Conservation (phyloP, 2,329 filamentous ascomycete species). For the Huntiella savannae region DNA sequence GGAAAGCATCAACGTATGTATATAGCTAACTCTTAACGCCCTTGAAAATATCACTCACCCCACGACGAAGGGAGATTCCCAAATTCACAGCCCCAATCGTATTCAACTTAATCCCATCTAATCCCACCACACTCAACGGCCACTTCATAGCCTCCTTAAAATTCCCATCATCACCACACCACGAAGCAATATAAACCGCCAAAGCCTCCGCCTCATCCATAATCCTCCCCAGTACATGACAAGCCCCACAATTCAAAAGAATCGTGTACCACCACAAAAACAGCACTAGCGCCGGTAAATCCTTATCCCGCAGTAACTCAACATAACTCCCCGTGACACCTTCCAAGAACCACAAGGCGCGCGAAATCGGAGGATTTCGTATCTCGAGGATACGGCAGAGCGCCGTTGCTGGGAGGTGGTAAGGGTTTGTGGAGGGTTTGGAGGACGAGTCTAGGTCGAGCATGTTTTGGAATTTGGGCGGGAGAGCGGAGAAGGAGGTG, state of each 20-base stretch:
- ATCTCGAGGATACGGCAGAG: slow-evolving; percentile 18
- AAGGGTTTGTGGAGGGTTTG: slow-evolving; percentile 15
- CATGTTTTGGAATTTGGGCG: no score
- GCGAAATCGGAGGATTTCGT: no score
- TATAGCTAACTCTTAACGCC: not conserved
- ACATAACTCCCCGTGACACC: slow-evolving; percentile 26
- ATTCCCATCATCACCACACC: slow-evolving; percentile 1
- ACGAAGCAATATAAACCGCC: slow-evolving; percentile 20
- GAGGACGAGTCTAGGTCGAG: no score
- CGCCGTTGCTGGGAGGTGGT: slow-evolving; percentile 19
- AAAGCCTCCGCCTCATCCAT: slow-evolving; percentile 31
- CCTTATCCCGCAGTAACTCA: slow-evolving; percentile 27
- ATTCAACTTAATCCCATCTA: not conserved
- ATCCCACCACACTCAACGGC: not conserved
- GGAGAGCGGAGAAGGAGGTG: no score
- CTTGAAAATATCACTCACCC: not conserved
- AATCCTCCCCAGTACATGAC: slow-evolving; percentile 24
- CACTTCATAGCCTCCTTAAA: slow-evolving; percentile 5
- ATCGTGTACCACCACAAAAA: slow-evolving; percentile 39
- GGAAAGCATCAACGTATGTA: not conserved
- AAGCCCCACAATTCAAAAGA: slow-evolving; percentile 21
- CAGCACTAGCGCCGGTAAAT: slow-evolving; percentile 33
- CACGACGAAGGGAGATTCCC: no score
- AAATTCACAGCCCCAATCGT: not conserved
- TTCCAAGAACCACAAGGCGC: slow-evolving; percentile 24